A percentile compares a stretch with the other conserved stretches of the same genome.
These are phyloP conservation scores for Marchantia paleacea DNA, from an alignment of 225 moss, liverwort and hornwort genomes.

Conservation along the genomic window DNA sequence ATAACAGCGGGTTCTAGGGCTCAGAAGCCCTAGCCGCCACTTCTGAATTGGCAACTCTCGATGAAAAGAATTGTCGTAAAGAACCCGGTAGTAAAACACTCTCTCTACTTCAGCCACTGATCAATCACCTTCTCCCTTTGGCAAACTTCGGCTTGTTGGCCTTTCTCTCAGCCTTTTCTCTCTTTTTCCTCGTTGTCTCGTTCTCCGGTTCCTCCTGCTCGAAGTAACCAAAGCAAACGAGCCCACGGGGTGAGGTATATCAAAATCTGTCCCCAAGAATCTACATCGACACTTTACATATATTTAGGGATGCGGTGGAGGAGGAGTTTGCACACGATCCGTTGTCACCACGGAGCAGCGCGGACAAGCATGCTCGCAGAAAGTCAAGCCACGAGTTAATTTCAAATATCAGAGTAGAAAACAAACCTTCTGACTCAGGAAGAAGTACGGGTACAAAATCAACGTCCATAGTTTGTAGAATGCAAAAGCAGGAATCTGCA, in stretches of 20 bases:
- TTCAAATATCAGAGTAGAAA: background rate
- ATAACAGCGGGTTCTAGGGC: background rate
- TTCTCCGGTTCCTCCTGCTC: conserved; percentile 59
- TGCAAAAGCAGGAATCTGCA: conserved; percentile 67
- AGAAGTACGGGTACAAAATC: conserved; percentile 56
- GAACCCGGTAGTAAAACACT: background rate
- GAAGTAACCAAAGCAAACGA: background rate
- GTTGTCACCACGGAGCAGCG: too few species aligned
- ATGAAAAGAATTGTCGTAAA: background rate
- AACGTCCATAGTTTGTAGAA: conserved; percentile 76
- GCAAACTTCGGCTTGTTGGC: conserved; percentile 87
- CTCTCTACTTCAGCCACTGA: background rate
- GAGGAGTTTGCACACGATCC: too few species aligned
- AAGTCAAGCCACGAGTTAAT: too few species aligned
- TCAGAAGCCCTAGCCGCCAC: background rate
- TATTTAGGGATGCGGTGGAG: too few species aligned
- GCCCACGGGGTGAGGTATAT: background rate
- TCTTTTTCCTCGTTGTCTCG: conserved; percentile 62
- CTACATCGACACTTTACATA: too few species aligned
- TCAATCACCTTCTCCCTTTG: conserved; percentile 58
- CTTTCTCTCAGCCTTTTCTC: conserved; percentile 83
- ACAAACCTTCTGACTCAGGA: conserved; percentile 45
- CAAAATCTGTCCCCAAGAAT: background rate
- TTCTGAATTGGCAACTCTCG: background rate
- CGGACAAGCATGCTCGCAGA: too few species aligned